These are phyloP conservation scores for Glarea lozoyensis DNA, from an alignment of 495 filamentous ascomycete species.

Conservation along the genomic window DNA sequence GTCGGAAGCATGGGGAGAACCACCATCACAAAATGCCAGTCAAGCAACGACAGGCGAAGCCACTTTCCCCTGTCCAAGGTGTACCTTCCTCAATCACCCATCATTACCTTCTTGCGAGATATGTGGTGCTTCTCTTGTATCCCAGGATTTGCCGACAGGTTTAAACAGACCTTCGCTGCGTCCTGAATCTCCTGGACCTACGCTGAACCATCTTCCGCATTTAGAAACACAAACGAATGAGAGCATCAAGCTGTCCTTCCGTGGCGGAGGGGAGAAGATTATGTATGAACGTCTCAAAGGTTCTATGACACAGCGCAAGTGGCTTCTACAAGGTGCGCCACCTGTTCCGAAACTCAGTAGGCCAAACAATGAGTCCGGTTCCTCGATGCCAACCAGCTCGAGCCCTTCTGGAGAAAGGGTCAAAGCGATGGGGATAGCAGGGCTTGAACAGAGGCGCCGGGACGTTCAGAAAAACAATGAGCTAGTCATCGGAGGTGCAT, in stretches of 20 bases:
- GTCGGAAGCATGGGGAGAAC: slow-evolving; percentile 10
- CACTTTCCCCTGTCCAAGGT: slow-evolving; percentile 70
- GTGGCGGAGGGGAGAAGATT: slow-evolving; percentile 77
- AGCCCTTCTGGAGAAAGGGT: slow-evolving; percentile 31
- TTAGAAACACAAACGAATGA: slow-evolving; percentile 52
- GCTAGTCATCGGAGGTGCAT: slow-evolving; percentile 83
- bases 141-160: slow-evolving; percentile 39
- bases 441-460: slow-evolving; percentile 74
- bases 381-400: slow-evolving; percentile 13
- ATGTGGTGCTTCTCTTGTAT: slow-evolving; percentile 69
- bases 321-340: slow-evolving; percentile 89
- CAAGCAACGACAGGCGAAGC: slow-evolving; percentile 16
- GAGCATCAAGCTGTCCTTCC: slow-evolving; percentile 85
- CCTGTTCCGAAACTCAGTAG: slow-evolving; percentile 64
- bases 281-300: slow-evolving; percentile 85
- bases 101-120: slow-evolving; percentile 83
- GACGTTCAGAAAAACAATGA: slow-evolving; percentile 87
- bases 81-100: slow-evolving; percentile 90
- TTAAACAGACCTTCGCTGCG: slow-evolving; percentile 32
- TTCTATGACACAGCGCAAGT: slow-evolving; percentile 86
- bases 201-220: slow-evolving; percentile 29
- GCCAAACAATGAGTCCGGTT: slow-evolving; percentile 11
- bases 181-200: slow-evolving; percentile 72
- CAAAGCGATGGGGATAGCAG: slow-evolving; percentile 80
- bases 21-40: neutral